These are phyloP conservation scores for Botrytis aclada DNA, from an alignment of 2,329 filamentous ascomycete genomes.

Conservation along the genomic window DNA sequence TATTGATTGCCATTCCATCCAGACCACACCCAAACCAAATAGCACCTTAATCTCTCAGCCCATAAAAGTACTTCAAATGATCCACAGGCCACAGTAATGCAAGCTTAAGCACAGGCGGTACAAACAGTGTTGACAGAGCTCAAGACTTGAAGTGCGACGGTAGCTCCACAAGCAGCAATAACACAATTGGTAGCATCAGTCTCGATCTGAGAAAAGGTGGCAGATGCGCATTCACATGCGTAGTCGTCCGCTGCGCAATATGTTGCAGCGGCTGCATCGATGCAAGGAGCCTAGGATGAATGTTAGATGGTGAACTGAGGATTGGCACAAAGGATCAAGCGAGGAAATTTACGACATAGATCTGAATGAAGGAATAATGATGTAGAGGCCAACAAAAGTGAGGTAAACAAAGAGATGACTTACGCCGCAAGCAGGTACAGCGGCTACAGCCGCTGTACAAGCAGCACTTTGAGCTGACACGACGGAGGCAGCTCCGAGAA, in stretches of 20 bases:
- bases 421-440: slow-evolving; percentile 13
- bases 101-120: slow-evolving; percentile 6
- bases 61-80: background rate
- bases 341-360: no score
- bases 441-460: slow-evolving; percentile 3
- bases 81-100: no score
- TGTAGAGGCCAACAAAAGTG: background rate
- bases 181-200: background rate
- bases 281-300: background rate
- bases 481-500: slow-evolving; percentile 1
- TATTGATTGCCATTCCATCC: background rate
- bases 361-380: background rate
- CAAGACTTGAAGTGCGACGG: background rate
- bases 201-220: background rate
- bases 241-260: background rate
- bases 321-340: background rate
- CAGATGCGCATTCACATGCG: slow-evolving; percentile 13
- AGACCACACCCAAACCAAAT: background rate
- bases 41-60: background rate
- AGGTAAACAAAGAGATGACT: background rate
- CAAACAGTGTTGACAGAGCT: background rate
- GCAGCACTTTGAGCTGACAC: slow-evolving; percentile 13
- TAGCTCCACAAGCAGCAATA: background rate
- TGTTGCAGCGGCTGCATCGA: background rate
- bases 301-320: background rate